phyloP scores from a whole-genome alignment of 2,329 filamentous ascomycete genomes.

The Biscogniauxia mediterranea region DNA sequence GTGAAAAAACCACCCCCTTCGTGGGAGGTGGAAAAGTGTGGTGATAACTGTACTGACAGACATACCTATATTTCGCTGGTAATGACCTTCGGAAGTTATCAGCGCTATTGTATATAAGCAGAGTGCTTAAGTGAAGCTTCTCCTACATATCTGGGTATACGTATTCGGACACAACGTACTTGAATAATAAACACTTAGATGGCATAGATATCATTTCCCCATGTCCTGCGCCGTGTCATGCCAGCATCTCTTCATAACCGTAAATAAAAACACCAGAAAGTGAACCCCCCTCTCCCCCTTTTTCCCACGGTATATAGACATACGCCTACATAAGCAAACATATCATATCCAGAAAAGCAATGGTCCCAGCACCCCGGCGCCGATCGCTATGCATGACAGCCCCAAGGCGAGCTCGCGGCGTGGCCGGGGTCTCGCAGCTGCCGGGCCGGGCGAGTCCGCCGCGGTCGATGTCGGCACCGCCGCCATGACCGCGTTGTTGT shows the following conservation, averaged over 20 bases:
- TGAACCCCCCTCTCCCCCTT: no score
- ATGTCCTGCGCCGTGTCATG: background rate
- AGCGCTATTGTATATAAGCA: background rate
- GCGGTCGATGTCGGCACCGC: slow-evolving; percentile 17
- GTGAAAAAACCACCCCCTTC: no score
- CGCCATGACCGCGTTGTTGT: slow-evolving; percentile 24
- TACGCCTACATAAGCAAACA: slow-evolving; percentile 1
- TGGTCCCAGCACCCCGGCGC: slow-evolving; percentile 36
- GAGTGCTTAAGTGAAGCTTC: background rate
- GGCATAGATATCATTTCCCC: background rate
- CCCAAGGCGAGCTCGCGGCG: slow-evolving; percentile 16
- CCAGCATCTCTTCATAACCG: background rate
- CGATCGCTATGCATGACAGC: slow-evolving; percentile 38
- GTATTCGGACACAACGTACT: no score
- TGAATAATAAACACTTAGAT: background rate
- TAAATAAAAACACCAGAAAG: no score
- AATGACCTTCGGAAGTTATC: no score
- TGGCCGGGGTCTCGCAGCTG: slow-evolving; percentile 9
- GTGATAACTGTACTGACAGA: background rate
- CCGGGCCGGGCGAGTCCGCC: slow-evolving; percentile 21
- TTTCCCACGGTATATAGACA: no score
- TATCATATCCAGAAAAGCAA: slow-evolving; percentile 20
- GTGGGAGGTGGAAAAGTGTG: no score
- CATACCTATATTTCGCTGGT: background rate
- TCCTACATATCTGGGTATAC: background rate